Conservation (phyloP, 768 basidiomycete species). For the Lactifluus subvellereus region DNA sequence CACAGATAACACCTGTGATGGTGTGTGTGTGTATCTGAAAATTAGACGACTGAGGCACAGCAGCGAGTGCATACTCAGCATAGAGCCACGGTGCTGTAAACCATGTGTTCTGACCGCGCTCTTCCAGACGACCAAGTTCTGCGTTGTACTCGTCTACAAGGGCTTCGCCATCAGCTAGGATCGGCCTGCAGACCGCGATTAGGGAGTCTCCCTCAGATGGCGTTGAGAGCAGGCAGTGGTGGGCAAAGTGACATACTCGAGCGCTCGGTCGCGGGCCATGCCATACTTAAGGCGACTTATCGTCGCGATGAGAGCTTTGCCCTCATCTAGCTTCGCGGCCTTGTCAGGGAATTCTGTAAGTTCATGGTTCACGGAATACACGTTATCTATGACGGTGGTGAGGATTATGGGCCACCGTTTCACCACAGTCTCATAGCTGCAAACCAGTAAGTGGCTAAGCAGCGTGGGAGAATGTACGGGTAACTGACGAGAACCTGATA, state of each 20-base stretch:
- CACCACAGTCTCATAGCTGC: conserved; percentile 71
- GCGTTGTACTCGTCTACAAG: conserved; percentile 68
- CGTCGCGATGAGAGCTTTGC: conserved; percentile 67
- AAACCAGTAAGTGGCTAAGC: background rate
- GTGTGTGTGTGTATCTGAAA: background rate
- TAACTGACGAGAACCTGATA: conserved; percentile 55
- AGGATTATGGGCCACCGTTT: conserved; percentile 83
- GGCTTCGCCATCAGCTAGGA: conserved; percentile 73
- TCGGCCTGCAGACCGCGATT: conserved; percentile 41
- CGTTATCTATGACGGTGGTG: conserved; percentile 68
- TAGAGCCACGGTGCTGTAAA: conserved; percentile 94
- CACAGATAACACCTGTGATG: conserved; percentile 66
- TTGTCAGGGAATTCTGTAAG: conserved; percentile 37
- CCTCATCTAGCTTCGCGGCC: conserved; percentile 57
- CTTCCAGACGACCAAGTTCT: conserved; percentile 51
- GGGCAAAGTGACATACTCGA: conserved; percentile 46
- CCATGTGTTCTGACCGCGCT: conserved; percentile 63
- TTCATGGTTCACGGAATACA: conserved; percentile 65
- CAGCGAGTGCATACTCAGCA: conserved; percentile 64
- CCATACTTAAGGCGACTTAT: conserved; percentile 79
- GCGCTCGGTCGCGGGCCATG: conserved; percentile 69
- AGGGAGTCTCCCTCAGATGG: background rate
- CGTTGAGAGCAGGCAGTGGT: background rate
- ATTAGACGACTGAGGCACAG: background rate
- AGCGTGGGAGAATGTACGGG: background rate